These are phyloP conservation scores for Jatropha multifida DNA, from an alignment of 441 rosid species.

Conservation along the genomic window DNA sequence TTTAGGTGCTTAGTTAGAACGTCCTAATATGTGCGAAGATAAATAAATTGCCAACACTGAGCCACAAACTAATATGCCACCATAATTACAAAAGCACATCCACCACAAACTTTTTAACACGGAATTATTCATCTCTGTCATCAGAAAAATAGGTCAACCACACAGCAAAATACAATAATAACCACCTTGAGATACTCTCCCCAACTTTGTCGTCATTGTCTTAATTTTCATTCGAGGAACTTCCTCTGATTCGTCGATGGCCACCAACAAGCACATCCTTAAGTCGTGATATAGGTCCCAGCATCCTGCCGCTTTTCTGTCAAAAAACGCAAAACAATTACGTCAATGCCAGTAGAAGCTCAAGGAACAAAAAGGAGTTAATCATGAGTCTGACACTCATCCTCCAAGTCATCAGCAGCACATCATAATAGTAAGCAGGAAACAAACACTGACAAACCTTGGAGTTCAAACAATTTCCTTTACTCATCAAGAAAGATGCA, in stretches of 20 bases:
- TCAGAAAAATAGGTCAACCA: constrained; percentile 26
- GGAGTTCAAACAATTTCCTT: not conserved
- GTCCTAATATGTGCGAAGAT: not conserved
- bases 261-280: constrained; percentile 85
- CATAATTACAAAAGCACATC: constrained; percentile 27
- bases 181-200: constrained; percentile 19
- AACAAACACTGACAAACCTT: not conserved
- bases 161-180: constrained; percentile 31
- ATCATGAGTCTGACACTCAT: not conserved
- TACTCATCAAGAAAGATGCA: not conserved
- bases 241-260: constrained; percentile 49
- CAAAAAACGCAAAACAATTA: not conserved
- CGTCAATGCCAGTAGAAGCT: not conserved
- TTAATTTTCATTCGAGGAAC: constrained; percentile 48
- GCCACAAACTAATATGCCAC: constrained; percentile 16
- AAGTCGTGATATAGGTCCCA: constrained; percentile 72
- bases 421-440: not conserved
- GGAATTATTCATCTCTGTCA: constrained; percentile 23
- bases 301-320: constrained; percentile 66
- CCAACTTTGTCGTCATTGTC: constrained; percentile 34
- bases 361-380: not conserved
- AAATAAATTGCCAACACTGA: constrained; percentile 1
- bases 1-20: constrained; percentile 4
- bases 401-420: not conserved
- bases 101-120: constrained; percentile 22